Evolutionary conservation across 1,284 basidiomycete genomes (phyloP).

Genomic region (Vanrija sp.): DNA sequence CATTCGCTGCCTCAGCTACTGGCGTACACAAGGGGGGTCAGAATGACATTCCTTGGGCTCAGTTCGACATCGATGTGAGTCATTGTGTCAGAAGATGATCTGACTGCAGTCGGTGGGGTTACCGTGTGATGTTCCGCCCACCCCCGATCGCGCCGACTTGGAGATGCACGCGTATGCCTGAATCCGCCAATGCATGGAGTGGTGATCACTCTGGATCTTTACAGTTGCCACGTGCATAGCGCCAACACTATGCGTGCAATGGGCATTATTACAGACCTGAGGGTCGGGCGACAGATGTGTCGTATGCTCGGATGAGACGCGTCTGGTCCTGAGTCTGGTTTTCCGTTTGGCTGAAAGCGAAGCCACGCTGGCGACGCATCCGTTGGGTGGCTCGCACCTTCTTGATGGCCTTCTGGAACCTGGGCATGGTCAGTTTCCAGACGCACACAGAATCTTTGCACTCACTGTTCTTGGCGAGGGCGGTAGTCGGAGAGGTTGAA

Average conservation of each 20-base stretch:
- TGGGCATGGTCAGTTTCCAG: constrained; percentile 32
- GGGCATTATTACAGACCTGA: constrained; percentile 35
- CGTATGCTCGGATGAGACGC: constrained; percentile 80
- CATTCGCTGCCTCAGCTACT: constrained; percentile 15
- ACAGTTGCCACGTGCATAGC: not conserved
- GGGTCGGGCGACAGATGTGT: constrained; percentile 59
- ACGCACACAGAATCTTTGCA: constrained; percentile 20
- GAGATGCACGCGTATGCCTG: not conserved
- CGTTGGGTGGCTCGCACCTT: constrained; percentile 93
- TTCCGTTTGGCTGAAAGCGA: constrained; percentile 94
- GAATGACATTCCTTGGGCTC: constrained; percentile 30
- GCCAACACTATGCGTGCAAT: not conserved
- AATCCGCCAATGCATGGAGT: too few relatives aligned
- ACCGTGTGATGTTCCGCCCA: constrained; percentile 31
- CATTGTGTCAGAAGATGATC: not conserved
- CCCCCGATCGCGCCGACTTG: not conserved
- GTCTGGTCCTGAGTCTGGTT: constrained; percentile 79
- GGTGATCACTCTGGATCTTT: not conserved
- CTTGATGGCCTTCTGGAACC: constrained; percentile 96
- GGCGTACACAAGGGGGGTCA: not conserved
- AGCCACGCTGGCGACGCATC: constrained; percentile 88
- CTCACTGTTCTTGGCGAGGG: constrained; percentile 92
- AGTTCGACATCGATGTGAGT: constrained; percentile 43
- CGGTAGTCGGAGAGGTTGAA: constrained; percentile 97
- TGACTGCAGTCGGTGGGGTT: constrained; percentile 30